Conservation (phyloP, 371 early-diverging fungal genomes). For the Mucor saturninus region DNA sequence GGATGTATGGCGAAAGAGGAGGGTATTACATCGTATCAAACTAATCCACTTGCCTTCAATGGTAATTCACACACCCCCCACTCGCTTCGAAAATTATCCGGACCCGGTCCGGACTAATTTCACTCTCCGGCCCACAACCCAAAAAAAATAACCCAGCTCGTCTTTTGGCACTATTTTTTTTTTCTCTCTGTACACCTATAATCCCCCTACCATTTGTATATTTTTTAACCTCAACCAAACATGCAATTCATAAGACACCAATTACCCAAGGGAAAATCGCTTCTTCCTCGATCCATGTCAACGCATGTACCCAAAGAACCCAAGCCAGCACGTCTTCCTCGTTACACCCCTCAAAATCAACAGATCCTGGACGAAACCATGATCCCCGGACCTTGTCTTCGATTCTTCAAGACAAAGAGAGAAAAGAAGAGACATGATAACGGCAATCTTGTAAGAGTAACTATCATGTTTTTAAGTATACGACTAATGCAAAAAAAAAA, state of each 20-base stretch:
- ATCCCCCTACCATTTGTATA: neutral
- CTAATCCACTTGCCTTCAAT: neutral
- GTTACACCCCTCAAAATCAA: constrained; percentile 20
- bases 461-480: neutral
- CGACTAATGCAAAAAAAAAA: neutral
- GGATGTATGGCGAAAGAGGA: constrained; percentile 31
- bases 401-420: constrained; percentile 37
- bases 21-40: constrained; percentile 7
- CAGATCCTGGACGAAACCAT: constrained; percentile 35
- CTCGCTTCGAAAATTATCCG: too few species aligned
- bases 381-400: constrained; percentile 46
- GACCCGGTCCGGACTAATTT: neutral
- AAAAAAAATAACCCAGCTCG: neutral
- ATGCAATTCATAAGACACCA: constrained; percentile 13
- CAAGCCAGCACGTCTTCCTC: constrained; percentile 6
- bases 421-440: neutral
- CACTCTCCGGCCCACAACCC: neutral
- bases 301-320: neutral
- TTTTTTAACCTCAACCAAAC: neutral
- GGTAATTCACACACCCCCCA: neutral
- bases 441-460: constrained; percentile 4
- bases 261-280: neutral
- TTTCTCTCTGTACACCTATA: neutral
- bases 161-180: too few species aligned
- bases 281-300: neutral